phyloP scores from a whole-genome alignment of 2,329 filamentous ascomycete genomes.

The Simplicillium sp. region DNA sequence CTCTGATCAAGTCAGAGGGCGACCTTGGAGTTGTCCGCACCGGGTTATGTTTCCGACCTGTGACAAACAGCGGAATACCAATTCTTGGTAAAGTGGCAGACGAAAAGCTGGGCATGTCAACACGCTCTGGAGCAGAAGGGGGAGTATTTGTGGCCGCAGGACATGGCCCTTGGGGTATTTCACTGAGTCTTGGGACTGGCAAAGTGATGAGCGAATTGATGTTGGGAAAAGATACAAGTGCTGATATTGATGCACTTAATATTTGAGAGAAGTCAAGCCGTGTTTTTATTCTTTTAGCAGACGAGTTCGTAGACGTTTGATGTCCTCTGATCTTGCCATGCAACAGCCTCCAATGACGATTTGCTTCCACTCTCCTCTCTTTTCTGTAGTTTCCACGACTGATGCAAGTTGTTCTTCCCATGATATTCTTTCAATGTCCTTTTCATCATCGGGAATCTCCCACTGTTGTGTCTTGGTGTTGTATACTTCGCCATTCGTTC shows the following conservation, averaged over 20 bases:
- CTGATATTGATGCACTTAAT: constrained; percentile 36
- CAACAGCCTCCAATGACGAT: constrained; percentile 46
- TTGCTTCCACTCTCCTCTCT: constrained; percentile 29
- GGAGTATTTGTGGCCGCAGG: constrained; percentile 65
- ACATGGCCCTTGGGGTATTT: constrained; percentile 70
- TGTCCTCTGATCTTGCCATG: constrained; percentile 31
- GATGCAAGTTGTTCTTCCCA: constrained; percentile 37
- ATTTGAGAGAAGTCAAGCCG: constrained; percentile 1
- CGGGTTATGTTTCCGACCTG: constrained; percentile 53
- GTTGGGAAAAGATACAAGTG: constrained; percentile 45
- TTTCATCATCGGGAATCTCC: constrained; percentile 30
- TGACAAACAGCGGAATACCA: no score
- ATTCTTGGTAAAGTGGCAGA: no score
- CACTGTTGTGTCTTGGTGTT: constrained; percentile 53
- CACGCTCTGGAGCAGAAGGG: constrained; percentile 31
- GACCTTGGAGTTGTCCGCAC: constrained; percentile 55
- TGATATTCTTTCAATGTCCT: constrained; percentile 13
- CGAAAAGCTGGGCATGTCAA: constrained; percentile 12
- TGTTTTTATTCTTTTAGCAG: background rate
- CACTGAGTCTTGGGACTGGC: constrained; percentile 56
- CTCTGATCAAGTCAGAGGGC: constrained; percentile 35
- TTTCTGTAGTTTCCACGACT: constrained; percentile 26
- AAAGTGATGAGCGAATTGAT: constrained; percentile 63
- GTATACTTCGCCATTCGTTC: constrained; percentile 59
- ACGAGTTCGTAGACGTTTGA: constrained; percentile 14